Base-by-base conservation (phyloP, 106 monocot species). In the Dactylorhiza incarnata region DNA sequence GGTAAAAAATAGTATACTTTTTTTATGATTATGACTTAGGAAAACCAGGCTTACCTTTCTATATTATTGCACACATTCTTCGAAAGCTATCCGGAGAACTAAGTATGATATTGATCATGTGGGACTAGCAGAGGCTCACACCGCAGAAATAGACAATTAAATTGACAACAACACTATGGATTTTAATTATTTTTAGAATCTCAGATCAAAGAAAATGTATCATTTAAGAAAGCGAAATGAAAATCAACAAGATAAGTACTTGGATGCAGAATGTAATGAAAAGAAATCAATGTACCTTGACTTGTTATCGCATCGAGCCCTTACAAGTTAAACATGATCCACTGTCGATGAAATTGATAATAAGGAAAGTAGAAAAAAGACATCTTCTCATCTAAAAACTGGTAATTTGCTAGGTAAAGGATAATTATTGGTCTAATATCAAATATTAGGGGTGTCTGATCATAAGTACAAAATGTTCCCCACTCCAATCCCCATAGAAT, bases 41-140 rank as follows among this genome's bases (percentile, higher is more conserved):
- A 45, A 77, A 84, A 55, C 46, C 73, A 62, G 6, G n/a, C 89
- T 89, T 89, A 89, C 92, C 87, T 92, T 85, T 52, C 52, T 67
- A 83, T 45, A 59, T 75, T 44, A 66, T 49, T 79, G 80, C 77
- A 76, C 22, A 29, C 0, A 29, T 29, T 29, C 29, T 29, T 29
- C 2, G 29, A 29, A 29, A 29, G 29, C 29, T 1, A 29, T 29
- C 29, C 29, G 29, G 29, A 29, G 29, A 29, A 29, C 29, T 29
- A 29, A 29, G 29, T 29, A 29, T 29, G 29, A 29, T n/a, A n/a
- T n/a, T n/a, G n/a, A n/a, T n/a, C n/a, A n/a, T n/a, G n/a, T n/a
- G 69, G 82, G 58, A 77, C 73, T 81, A 75, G 81, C 48, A 70
- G 74, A 75, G n/a, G 80, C 77, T 81, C 83, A 89, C 75, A 83